Percentiles rank a stretch among this genome's conserved stretches.
Conservation (phyloP, 306 rosid species). For the Vicia faba region DNA sequence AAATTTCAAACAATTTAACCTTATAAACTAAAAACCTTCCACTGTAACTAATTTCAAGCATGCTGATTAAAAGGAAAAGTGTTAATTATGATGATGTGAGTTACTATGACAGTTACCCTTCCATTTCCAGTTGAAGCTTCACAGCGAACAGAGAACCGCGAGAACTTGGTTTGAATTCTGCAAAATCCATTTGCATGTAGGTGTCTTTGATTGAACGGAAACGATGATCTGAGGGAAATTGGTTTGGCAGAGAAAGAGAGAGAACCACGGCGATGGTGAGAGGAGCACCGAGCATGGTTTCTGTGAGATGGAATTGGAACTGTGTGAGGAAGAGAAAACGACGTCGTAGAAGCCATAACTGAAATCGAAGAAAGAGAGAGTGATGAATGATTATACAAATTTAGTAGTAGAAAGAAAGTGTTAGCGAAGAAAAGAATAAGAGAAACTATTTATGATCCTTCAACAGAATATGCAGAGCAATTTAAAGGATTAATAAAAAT, state of each 20-base stretch:
- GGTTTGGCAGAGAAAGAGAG: constrained; percentile 40
- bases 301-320: constrained; percentile 43
- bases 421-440: constrained; percentile 33
- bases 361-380: neutral
- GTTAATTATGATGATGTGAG: neutral
- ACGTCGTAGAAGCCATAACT: constrained; percentile 63
- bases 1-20: neutral
- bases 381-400: neutral
- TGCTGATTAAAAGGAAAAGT: neutral
- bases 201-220: constrained; percentile 36
- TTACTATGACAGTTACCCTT: constrained; percentile 54
- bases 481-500: neutral
- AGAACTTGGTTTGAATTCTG: constrained; percentile 42
- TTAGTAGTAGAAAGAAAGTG: neutral
- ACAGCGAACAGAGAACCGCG: constrained; percentile 60
- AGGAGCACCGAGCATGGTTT: constrained; percentile 34
- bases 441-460: neutral
- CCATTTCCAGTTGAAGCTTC: constrained; percentile 56
- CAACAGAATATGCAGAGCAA: neutral
- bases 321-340: constrained; percentile 47
- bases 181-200: constrained; percentile 43
- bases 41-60: neutral
- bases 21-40: neutral
- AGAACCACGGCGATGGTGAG: constrained; percentile 40
- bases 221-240: constrained; percentile 46